These are phyloP conservation scores for Chaetomium sp. DNA, from an alignment of 2,329 filamentous ascomycete species.

Conservation along the genomic window DNA sequence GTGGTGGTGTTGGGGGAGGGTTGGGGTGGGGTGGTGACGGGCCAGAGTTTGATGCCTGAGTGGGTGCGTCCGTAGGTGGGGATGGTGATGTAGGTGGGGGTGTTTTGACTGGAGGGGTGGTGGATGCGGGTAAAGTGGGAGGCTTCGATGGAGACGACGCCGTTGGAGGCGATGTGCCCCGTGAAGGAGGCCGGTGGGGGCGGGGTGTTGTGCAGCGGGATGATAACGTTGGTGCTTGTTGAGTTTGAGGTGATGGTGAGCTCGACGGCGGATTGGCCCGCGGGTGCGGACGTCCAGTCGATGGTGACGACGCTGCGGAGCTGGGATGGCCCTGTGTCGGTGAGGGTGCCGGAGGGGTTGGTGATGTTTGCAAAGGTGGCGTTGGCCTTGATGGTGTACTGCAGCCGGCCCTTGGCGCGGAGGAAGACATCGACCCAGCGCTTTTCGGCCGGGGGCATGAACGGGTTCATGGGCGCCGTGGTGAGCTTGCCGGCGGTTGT, in stretches of 20 bases:
- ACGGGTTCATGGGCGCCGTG: slow-evolving; percentile 30
- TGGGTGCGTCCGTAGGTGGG: slow-evolving; percentile 40
- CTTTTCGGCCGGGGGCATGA: slow-evolving; percentile 39
- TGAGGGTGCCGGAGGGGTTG: slow-evolving; percentile 41
- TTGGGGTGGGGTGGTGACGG: slow-evolving; percentile 32
- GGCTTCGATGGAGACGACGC: slow-evolving; percentile 38
- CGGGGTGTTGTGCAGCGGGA: slow-evolving; percentile 44
- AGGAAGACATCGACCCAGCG: slow-evolving; percentile 53
- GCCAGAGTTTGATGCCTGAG: slow-evolving; percentile 37
- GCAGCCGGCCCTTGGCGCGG: slow-evolving; percentile 45
- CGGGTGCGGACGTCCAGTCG: slow-evolving; percentile 47
- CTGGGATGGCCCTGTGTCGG: slow-evolving; percentile 39
- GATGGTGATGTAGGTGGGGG: slow-evolving; percentile 18
- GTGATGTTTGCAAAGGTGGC: slow-evolving; percentile 44
- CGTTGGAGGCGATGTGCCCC: slow-evolving; percentile 38
- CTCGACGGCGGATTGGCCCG: slow-evolving; percentile 39
- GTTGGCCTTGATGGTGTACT: slow-evolving; percentile 44
- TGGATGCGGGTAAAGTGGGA: slow-evolving; percentile 30
- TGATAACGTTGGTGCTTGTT: slow-evolving; percentile 40
- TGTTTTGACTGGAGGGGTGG: background rate
- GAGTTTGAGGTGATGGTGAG: slow-evolving; percentile 41
- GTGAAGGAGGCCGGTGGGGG: slow-evolving; percentile 32
- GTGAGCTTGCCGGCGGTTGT: slow-evolving; percentile 50
- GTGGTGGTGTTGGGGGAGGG: slow-evolving; percentile 35
- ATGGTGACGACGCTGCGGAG: slow-evolving; percentile 45